A percentile compares a stretch with the other conserved stretches of the same genome.
Conservation (phyloP, 768 basidiomycete genomes). For the Tylopilus intermedius region DNA sequence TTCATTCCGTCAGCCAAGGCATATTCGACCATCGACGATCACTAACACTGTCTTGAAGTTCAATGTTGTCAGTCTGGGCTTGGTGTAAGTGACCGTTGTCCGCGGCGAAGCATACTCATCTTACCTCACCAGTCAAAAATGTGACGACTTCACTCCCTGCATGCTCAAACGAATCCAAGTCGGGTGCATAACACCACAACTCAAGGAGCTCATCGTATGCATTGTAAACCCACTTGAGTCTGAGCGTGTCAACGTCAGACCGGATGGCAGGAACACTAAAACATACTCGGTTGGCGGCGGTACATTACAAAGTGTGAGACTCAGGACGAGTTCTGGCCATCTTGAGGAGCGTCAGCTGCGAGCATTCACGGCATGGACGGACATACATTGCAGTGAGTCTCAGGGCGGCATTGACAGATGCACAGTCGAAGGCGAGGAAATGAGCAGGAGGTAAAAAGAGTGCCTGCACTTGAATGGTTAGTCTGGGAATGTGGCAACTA, state of each 20-base stretch:
- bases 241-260: conserved; percentile 23
- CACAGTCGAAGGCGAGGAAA: conserved; percentile 62
- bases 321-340: conserved; percentile 68
- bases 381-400: conserved; percentile 65
- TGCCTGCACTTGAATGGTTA: conserved; percentile 32
- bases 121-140: conserved; percentile 54
- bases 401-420: conserved; percentile 53
- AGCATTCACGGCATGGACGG: background rate
- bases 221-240: conserved; percentile 54
- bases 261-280: background rate
- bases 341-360: conserved; percentile 32
- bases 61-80: conserved; percentile 34
- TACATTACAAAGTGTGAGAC: conserved; percentile 64
- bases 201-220: conserved; percentile 62
- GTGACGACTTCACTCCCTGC: conserved; percentile 54
- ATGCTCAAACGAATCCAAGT: conserved; percentile 64
- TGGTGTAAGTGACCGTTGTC: conserved; percentile 1
- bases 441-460: conserved; percentile 66
- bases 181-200: conserved; percentile 60
- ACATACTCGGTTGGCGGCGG: conserved; percentile 64
- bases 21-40: background rate
- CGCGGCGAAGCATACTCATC: conserved; percentile 17
- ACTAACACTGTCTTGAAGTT: conserved; percentile 63
- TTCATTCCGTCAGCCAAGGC: conserved; percentile 9
- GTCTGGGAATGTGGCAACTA: background rate